These are phyloP conservation scores for Trichomonas vaginalis DNA, from an alignment of 208 protist genomes.

Conservation along the genomic window DNA sequence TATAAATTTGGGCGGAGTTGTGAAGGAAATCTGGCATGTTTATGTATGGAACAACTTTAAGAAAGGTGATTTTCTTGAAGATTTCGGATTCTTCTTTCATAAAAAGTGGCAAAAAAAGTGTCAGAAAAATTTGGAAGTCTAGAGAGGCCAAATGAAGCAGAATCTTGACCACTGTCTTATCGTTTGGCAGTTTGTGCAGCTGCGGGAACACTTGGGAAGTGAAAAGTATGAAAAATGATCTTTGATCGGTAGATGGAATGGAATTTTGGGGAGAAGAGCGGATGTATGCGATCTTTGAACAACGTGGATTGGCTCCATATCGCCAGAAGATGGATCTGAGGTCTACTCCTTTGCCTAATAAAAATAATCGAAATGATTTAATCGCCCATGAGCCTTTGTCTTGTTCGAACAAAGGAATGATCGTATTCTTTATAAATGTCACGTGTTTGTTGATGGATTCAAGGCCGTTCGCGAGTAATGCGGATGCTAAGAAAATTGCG, in stretches of 20 bases:
- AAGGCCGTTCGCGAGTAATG: not conserved
- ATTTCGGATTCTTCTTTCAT: not conserved
- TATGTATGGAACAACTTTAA: not conserved
- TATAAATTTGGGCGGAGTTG: not conserved
- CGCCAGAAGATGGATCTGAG: not conserved
- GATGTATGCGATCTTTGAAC: not conserved
- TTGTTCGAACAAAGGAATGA: not conserved
- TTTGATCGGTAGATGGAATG: not conserved
- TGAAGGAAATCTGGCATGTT: not conserved
- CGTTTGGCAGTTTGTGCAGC: not conserved
- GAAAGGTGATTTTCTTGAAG: not conserved
- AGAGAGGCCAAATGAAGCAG: not conserved
- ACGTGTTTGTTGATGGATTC: not conserved
- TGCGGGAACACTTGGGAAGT: not conserved
- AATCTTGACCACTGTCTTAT: not conserved
- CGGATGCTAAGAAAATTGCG: not conserved
- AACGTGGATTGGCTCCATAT: not conserved
- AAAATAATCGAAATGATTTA: not conserved
- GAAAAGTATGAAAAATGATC: not conserved
- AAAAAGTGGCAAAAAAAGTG: not conserved
- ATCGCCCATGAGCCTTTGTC: not conserved
- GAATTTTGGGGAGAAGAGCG: not conserved
- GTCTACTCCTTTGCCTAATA: not conserved
- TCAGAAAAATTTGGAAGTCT: not conserved
- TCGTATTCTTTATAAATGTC: not conserved